Evolutionary conservation across 2,329 filamentous ascomycete genomes (phyloP), one percentile per base, ranked within the genome.

Genomic region (Botryotinia globosa): DNA sequence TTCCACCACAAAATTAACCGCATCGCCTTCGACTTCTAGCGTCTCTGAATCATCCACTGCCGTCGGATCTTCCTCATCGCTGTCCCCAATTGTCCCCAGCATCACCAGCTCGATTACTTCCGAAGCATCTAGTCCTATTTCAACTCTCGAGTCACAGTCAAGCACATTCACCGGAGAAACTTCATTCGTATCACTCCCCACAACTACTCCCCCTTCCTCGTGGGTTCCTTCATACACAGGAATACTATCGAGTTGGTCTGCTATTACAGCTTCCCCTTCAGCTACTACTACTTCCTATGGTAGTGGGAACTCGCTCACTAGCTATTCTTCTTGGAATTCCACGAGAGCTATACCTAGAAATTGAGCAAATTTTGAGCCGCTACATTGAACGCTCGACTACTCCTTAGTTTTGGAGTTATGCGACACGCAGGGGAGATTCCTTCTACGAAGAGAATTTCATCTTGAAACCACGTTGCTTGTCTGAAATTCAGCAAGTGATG

Each of bases 301-400:
- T 58, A 72, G 79, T 73, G 79, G 78, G 4, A 74, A 77, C 75
- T 81, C 79, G 78, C 77, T 80, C 68, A 80, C 79, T 65, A 72
- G 61, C 32, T 80, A 81, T 67, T 75, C 79, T 45, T 51, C 75
- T 51, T 79, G 78, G 78, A 79, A 80, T 66, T 39, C 72, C 18
- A 75, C 73, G 14, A 58, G 45, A 34, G 34, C 34, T 18, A 66
- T 71, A 10, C 34, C 65, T 29, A 56, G 18, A 54, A 42, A 51
- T 4, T 59, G 25, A 72, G 37, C n/a, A 61, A 45, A 18, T 2
- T 45, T 61, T 20, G 32, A 20, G 44, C 8, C 16, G 29, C 44
- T 12, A 9, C 16, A 6, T 42, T 25, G 14, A 25, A 22, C 29
- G 39, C 51, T 56, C 32, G 22, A 42, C 22, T 10, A 18, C 22